phyloP scores from a whole-genome alignment of 2,329 filamentous ascomycete genomes.

The Fusarium nygamai region DNA sequence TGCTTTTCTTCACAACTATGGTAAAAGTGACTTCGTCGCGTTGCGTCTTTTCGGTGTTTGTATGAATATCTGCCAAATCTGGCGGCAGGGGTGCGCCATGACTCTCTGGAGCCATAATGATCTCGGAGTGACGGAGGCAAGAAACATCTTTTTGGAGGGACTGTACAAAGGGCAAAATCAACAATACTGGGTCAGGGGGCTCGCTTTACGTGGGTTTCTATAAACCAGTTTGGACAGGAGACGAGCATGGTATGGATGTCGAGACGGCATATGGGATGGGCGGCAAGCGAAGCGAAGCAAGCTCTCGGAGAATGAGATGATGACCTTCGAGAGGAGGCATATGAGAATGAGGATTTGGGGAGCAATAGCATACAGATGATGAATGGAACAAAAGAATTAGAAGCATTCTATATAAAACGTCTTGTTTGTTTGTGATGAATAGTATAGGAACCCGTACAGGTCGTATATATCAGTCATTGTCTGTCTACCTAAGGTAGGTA shows the following conservation, averaged over 20 bases:
- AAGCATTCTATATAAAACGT: constrained; percentile 8
- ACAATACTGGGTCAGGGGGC: constrained; percentile 16
- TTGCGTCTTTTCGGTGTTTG: constrained; percentile 37
- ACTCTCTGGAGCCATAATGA: constrained; percentile 18
- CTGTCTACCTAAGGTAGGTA: not conserved
- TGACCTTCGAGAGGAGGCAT: constrained; percentile 33
- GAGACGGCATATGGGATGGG: constrained; percentile 17
- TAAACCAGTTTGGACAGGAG: constrained; percentile 18
- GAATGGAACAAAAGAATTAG: constrained; percentile 39
- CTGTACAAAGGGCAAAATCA: constrained; percentile 40
- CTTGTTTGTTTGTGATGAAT: not conserved
- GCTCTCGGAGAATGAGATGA: constrained; percentile 30
- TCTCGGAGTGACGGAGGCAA: constrained; percentile 22
- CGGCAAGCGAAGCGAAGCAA: not conserved
- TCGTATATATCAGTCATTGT: not conserved
- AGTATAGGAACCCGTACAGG: not conserved
- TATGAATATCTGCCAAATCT: constrained; percentile 42
- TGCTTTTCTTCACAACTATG: constrained; percentile 24
- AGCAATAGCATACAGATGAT: constrained; percentile 42
- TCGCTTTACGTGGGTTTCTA: not conserved
- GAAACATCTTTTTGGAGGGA: constrained; percentile 23
- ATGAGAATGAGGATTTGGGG: constrained; percentile 33
- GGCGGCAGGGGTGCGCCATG: constrained; percentile 29
- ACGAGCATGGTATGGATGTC: constrained; percentile 11
- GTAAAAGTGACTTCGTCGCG: constrained; percentile 41